phyloP scores from a whole-genome alignment of 495 filamentous ascomycete species.

The Trypethelium eluteriae region DNA sequence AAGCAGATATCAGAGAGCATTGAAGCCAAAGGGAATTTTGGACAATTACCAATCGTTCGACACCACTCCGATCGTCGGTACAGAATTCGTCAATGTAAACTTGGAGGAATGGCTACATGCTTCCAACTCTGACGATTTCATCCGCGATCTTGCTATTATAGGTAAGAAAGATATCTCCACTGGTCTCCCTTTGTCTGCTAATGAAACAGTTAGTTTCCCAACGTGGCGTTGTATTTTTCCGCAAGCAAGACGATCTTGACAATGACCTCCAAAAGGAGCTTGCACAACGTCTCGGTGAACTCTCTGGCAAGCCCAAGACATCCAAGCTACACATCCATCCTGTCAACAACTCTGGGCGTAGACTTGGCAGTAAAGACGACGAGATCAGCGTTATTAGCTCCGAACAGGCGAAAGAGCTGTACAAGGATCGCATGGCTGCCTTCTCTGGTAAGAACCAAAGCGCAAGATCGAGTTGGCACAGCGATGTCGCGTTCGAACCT shows the following conservation, averaged over 20 bases:
- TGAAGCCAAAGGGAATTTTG: constrained; percentile 39
- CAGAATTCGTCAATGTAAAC: constrained; percentile 53
- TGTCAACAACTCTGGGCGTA: constrained; percentile 54
- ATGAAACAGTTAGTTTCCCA: constrained; percentile 53
- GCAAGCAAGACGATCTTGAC: constrained; percentile 58
- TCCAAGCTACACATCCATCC: constrained; percentile 63
- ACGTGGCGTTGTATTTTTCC: constrained; percentile 76
- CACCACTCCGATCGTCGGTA: constrained; percentile 60
- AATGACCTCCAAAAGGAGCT: constrained; percentile 64
- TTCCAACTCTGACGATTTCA: constrained; percentile 57
- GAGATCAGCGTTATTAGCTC: constrained; percentile 69
- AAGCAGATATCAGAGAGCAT: neutral
- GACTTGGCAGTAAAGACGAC: constrained; percentile 53
- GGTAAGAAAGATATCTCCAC: constrained; percentile 35
- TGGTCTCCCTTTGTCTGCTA: neutral
- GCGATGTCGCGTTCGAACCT: constrained; percentile 36
- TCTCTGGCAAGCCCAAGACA: constrained; percentile 44
- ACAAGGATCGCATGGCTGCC: constrained; percentile 20
- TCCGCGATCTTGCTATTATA: constrained; percentile 60
- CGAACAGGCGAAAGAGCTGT: constrained; percentile 45
- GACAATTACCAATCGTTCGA: constrained; percentile 55
- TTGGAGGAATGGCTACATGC: constrained; percentile 54
- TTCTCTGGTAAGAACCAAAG: constrained; percentile 26
- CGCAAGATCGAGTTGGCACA: constrained; percentile 29
- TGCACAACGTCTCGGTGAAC: constrained; percentile 54